A percentile compares a stretch with the other conserved stretches of the same genome.
These are phyloP conservation scores for Hypsizygus marmoreus DNA, from an alignment of 768 basidiomycete genomes.

Conservation along the genomic window DNA sequence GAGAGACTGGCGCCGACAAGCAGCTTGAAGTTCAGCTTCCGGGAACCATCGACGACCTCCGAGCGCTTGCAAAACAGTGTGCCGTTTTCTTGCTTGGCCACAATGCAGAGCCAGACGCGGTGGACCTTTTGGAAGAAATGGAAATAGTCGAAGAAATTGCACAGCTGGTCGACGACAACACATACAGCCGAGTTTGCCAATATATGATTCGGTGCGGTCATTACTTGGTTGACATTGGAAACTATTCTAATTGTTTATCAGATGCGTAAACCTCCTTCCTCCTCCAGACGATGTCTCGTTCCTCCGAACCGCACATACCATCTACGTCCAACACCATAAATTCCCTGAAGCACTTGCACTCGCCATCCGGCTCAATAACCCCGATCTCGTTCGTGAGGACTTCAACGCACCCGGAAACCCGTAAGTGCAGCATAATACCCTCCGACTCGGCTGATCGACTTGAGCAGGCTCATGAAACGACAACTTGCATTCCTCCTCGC, in stretches of 20 bases:
- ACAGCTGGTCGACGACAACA: slow-evolving; percentile 82
- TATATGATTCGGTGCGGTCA: slow-evolving; percentile 88
- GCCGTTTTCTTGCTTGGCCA: slow-evolving; percentile 88
- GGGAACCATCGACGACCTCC: slow-evolving; percentile 75
- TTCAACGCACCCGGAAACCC: slow-evolving; percentile 90
- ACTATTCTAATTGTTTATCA: slow-evolving; percentile 20
- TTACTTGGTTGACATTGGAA: neutral
- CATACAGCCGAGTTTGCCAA: slow-evolving; percentile 85
- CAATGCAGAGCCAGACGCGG: slow-evolving; percentile 98
- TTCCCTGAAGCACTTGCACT: slow-evolving; percentile 91
- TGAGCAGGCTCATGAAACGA: slow-evolving; percentile 78
- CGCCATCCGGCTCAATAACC: slow-evolving; percentile 82
- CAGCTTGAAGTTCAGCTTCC: slow-evolving; percentile 37
- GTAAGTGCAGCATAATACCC: slow-evolving; percentile 42
- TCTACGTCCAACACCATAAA: slow-evolving; percentile 85
- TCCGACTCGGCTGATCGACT: neutral
- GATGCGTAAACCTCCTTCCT: slow-evolving; percentile 87
- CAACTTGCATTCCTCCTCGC: slow-evolving; percentile 95
- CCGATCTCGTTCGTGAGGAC: slow-evolving; percentile 79
- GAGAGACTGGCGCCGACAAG: slow-evolving; percentile 30
- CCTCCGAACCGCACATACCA: slow-evolving; percentile 82
- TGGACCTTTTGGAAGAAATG: slow-evolving; percentile 91
- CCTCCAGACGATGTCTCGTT: slow-evolving; percentile 93
- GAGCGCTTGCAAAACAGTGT: slow-evolving; percentile 77
- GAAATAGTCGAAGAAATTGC: slow-evolving; percentile 84